Percentiles rank a stretch among this genome's conserved stretches.
These are phyloP conservation scores for Gossypium rotundifolium DNA, from an alignment of 345 rosid genomes.

Conservation along the genomic window DNA sequence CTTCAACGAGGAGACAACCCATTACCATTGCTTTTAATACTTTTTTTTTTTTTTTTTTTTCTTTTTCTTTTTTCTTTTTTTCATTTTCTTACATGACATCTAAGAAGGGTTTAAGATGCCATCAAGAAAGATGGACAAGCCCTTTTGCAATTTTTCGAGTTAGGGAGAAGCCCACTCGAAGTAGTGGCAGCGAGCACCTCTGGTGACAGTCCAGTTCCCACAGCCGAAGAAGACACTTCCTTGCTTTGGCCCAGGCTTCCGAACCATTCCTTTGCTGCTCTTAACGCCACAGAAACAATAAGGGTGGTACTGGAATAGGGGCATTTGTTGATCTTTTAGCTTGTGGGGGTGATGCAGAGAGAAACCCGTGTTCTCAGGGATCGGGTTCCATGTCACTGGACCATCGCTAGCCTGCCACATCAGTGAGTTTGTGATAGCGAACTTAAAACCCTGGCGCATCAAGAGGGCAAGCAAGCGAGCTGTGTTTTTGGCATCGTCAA, in stretches of 20 bases:
- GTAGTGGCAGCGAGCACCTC: slow-evolving; percentile 41
- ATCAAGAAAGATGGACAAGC: background rate
- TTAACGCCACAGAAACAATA: slow-evolving; percentile 46
- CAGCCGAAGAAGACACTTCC: slow-evolving; percentile 51
- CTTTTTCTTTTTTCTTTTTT: background rate
- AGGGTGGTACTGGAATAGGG: slow-evolving; percentile 25
- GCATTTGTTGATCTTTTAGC: slow-evolving; percentile 22
- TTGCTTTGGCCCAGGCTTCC: slow-evolving; percentile 45
- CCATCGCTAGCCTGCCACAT: slow-evolving; percentile 29
- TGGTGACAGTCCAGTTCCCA: slow-evolving; percentile 42
- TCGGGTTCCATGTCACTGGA: slow-evolving; percentile 18
- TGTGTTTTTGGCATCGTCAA: slow-evolving; percentile 53
- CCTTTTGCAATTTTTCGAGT: background rate
- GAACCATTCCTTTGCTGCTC: slow-evolving; percentile 38
- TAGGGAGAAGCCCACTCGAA: slow-evolving; percentile 41
- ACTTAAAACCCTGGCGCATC: slow-evolving; percentile 41
- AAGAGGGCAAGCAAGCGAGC: slow-evolving; percentile 42
- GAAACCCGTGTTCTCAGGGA: slow-evolving; percentile 17
- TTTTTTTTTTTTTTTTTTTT: background rate
- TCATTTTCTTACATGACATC: background rate
- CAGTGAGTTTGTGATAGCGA: slow-evolving; percentile 43
- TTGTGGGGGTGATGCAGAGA: slow-evolving; percentile 17
- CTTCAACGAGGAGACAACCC: slow-evolving; percentile 17
- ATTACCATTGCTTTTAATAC: slow-evolving; percentile 10
- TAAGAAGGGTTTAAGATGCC: background rate